These are phyloP conservation scores for Wickerhamiella musiphila DNA, from an alignment of 805 yeast species.

Conservation along the genomic window DNA sequence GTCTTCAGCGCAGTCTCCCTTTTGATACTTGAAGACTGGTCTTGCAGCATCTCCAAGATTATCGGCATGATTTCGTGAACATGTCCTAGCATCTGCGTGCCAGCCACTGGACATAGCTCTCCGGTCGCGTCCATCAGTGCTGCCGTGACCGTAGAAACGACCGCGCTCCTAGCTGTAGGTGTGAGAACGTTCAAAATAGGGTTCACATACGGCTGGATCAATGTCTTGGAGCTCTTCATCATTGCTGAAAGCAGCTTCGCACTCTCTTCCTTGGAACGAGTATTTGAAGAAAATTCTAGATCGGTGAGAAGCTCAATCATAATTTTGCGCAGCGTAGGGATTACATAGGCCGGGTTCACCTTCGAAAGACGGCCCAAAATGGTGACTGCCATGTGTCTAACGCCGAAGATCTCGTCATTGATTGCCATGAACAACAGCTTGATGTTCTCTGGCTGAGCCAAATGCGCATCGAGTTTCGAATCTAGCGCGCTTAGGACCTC, in stretches of 20 bases:
- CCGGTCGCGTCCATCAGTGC: conserved; percentile 79
- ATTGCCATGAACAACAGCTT: conserved; percentile 70
- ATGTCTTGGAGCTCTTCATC: conserved; percentile 58
- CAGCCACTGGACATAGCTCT: conserved; percentile 74
- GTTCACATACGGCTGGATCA: conserved; percentile 79
- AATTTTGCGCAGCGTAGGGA: conserved; percentile 78
- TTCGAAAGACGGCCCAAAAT: conserved; percentile 71
- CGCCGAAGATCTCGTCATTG: conserved; percentile 76
- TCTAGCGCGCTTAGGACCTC: conserved; percentile 62
- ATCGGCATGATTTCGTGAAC: conserved; percentile 71
- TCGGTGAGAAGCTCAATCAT: conserved; percentile 73
- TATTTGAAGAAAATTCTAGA: conserved; percentile 61
- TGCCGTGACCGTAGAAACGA: conserved; percentile 62
- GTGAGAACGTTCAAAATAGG: conserved; percentile 77
- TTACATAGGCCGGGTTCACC: conserved; percentile 88
- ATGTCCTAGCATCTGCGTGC: conserved; percentile 62
- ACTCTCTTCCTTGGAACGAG: conserved; percentile 71
- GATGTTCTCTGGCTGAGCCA: conserved; percentile 87
- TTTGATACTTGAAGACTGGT: conserved; percentile 74
- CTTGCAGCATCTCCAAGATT: conserved; percentile 73
- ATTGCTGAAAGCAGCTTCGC: conserved; percentile 58
- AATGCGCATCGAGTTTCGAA: conserved; percentile 68
- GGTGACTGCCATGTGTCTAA: conserved; percentile 59
- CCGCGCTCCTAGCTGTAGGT: conserved; percentile 53
- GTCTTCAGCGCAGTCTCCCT: conserved; percentile 81